Evolutionary conservation across 768 basidiomycete species (phyloP).

Genomic region (Tricholoma hemisulphureum): DNA sequence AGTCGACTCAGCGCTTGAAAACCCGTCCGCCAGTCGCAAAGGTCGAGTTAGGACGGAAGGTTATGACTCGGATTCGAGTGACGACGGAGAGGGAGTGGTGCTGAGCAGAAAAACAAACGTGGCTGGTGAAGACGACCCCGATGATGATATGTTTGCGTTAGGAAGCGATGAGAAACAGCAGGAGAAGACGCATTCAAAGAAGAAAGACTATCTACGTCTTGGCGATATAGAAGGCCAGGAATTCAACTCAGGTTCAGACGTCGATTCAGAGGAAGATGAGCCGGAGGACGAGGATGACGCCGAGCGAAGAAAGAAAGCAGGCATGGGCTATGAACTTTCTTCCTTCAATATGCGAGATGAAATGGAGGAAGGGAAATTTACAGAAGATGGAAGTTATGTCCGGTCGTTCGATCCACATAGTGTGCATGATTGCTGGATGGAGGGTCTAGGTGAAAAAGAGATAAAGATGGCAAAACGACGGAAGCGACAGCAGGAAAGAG

Average conservation of each 20-base stretch:
- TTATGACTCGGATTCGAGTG: constrained; percentile 92
- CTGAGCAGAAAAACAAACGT: constrained; percentile 65
- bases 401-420: constrained; percentile 87
- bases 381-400: constrained; percentile 87
- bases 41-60: constrained; percentile 80
- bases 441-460: constrained; percentile 78
- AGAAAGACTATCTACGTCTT: constrained; percentile 75
- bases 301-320: constrained; percentile 70
- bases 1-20: constrained; percentile 72
- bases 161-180: constrained; percentile 56
- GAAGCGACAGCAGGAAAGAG: constrained; percentile 73
- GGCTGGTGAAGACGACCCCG: constrained; percentile 51
- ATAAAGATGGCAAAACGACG: constrained; percentile 79
- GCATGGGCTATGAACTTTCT: constrained; percentile 92
- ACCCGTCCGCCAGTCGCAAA: constrained; percentile 57
- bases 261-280: constrained; percentile 45
- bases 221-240: constrained; percentile 98
- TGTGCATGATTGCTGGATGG: constrained; percentile 95
- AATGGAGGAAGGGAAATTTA: constrained; percentile 98
- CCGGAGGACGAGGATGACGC: constrained; percentile 79
- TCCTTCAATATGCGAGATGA: constrained; percentile 99
- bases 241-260: constrained; percentile 57
- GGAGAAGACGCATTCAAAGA: constrained; percentile 42
- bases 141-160: constrained; percentile 81
- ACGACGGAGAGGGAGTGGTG: constrained; percentile 94